A percentile compares a stretch with the other conserved stretches of the same genome.
These are phyloP conservation scores for Neurospora sp. DNA, from an alignment of 495 filamentous ascomycete species.

Conservation along the genomic window DNA sequence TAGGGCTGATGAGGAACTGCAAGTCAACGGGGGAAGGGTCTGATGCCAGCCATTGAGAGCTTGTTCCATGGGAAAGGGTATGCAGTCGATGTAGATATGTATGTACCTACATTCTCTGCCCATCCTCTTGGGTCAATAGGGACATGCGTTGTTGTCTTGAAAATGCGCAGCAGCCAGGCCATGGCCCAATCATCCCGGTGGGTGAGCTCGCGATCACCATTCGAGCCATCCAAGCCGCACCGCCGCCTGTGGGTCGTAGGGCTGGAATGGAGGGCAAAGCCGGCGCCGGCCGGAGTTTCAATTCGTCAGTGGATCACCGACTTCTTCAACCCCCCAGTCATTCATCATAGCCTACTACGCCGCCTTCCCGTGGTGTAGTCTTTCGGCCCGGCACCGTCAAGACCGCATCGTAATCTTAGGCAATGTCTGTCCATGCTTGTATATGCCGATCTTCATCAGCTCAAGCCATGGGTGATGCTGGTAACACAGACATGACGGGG, in stretches of 20 bases:
- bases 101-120: neutral
- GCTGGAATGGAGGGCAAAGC: constrained; percentile 14
- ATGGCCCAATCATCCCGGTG: neutral
- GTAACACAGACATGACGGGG: neutral
- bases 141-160: neutral
- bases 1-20: constrained; percentile 14
- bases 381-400: neutral
- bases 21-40: neutral
- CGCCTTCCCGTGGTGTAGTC: neutral
- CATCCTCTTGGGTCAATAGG: neutral
- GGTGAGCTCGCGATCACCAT: neutral
- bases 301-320: neutral
- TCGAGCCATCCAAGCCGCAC: neutral
- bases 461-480: neutral
- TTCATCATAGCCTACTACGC: neutral
- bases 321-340: neutral
- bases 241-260: constrained; percentile 10
- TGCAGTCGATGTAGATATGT: neutral
- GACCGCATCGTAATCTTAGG: neutral
- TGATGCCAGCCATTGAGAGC: constrained; percentile 7
- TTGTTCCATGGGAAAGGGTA: neutral
- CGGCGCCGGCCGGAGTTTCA: neutral
- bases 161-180: neutral
- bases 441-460: neutral
- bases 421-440: neutral